Conservation (phyloP, 371 early-diverging fungal species). For the Lichtheimia hyalospora region DNA sequence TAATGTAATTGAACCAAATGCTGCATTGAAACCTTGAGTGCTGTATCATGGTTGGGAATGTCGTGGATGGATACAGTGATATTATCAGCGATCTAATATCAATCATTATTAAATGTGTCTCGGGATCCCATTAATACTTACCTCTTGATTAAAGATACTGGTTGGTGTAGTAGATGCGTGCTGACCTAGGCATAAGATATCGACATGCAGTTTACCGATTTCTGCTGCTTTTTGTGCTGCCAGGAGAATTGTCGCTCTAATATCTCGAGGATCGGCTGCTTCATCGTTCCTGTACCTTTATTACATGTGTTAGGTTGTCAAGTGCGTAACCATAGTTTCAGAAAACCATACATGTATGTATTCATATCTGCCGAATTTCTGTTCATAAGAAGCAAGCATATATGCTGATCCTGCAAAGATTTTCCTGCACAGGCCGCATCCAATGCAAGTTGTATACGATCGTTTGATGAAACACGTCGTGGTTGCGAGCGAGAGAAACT, state of each 20-base stretch:
- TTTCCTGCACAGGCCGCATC: neutral
- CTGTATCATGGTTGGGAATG: slow-evolving; percentile 29
- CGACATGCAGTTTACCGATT: neutral
- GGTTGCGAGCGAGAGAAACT: neutral
- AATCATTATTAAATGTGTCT: neutral
- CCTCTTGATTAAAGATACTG: neutral
- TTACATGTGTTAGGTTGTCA: no score
- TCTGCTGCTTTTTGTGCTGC: neutral
- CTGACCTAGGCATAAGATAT: neutral
- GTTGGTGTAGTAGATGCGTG: neutral
- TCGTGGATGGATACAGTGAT: slow-evolving; percentile 26
- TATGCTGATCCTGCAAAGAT: neutral
- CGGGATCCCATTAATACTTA: neutral
- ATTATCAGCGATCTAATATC: neutral
- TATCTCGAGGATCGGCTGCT: neutral
- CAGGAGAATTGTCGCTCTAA: neutral
- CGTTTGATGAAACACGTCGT: neutral
- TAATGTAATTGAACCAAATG: slow-evolving; percentile 31
- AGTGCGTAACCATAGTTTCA: no score
- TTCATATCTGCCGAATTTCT: neutral
- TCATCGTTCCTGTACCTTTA: slow-evolving; percentile 1
- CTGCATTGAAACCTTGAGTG: slow-evolving; percentile 28
- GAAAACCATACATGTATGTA: no score
- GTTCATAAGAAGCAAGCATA: neutral
- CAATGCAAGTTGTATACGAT: slow-evolving; percentile 5